Base-by-base conservation (phyloP, 768 basidiomycete species). In the Mycena kentingensis region DNA sequence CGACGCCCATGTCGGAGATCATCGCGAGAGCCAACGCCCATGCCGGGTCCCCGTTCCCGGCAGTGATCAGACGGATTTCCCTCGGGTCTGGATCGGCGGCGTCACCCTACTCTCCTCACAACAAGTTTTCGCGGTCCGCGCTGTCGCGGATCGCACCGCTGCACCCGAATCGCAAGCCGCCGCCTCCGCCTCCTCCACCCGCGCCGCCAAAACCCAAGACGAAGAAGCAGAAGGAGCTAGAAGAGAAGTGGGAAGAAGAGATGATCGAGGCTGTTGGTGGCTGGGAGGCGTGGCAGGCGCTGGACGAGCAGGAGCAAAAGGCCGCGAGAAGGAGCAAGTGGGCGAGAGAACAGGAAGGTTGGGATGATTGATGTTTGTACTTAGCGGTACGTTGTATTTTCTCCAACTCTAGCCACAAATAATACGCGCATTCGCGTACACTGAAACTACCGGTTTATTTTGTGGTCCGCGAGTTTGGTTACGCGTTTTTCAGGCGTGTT, bases 231-330 rank as follows among this genome's bases (percentile, higher is more conserved):
- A 68, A 87, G 21, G 80, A 84, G 62, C 69, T 80, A 62, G 89
- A 91, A 68, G 89, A 91, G 66, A 79, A 77, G 61, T 90, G 90
- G 79, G 88, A 90, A 64, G 82, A 88, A 66, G 88, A 92, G 69
- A 68, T 91, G 51, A 74, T 86, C 22, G 89, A 91, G 56, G 82
- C 75, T 36, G 72, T 87, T 3, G 87, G 88, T 11, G 89, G 88
- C 16, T 81, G 87, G 71, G 76, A 77, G 28, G 77, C 73, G 29
- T 82, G 80, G 79, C 72, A 74, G 29, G 69, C 67, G 19, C 67
- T 81, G 69, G 70, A 66, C 27, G 78, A 80, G 65, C 70, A 67
- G 43, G 78, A 81, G 63, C 72, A 83, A 67, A 79, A 71, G 57
- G 72, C 72, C 46, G 65, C 87, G 64, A 77, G 79, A 63, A 78